Conservation (phyloP, 805 yeast species). For the Metschnikowia lachancei region DNA sequence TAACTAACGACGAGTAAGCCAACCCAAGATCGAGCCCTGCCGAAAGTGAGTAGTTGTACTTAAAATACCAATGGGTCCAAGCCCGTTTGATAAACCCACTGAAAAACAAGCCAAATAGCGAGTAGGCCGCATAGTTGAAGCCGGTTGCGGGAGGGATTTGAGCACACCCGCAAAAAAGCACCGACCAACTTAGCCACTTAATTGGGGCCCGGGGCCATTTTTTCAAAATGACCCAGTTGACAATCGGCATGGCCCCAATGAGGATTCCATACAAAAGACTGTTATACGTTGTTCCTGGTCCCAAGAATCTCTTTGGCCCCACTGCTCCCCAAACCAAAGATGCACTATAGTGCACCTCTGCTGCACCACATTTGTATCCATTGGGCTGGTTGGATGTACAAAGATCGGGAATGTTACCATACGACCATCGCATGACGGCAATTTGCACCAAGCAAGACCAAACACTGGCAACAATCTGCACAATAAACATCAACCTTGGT, state of each 20-base stretch:
- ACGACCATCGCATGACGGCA: conserved; percentile 26
- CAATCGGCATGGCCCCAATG: conserved; percentile 11
- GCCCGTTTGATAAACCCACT: conserved; percentile 6
- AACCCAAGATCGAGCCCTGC: conserved; percentile 12
- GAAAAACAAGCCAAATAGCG: conserved; percentile 9
- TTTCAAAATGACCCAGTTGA: conserved; percentile 7
- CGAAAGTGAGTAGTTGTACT: conserved; percentile 11
- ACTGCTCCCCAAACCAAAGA: conserved; percentile 40
- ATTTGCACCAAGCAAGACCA: conserved; percentile 24
- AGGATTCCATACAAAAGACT: conserved; percentile 15
- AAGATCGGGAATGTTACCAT: conserved; percentile 20
- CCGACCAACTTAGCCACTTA: conserved; percentile 10
- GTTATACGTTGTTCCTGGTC: conserved; percentile 23
- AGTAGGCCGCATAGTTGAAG: conserved; percentile 11
- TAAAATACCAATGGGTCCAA: conserved; percentile 11
- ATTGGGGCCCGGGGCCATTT: conserved; percentile 10
- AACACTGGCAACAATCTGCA: conserved; percentile 21
- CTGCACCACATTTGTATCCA: conserved; percentile 23
- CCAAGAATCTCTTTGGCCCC: conserved; percentile 26
- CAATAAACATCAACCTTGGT: conserved; percentile 20
- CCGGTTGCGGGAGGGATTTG: conserved; percentile 11
- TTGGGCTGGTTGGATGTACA: conserved; percentile 17
- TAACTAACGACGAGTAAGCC: conserved; percentile 11
- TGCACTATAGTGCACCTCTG: conserved; percentile 22
- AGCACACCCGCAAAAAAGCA: conserved; percentile 7